Percentiles rank a stretch among this genome's conserved stretches.
Conservation (phyloP, 2,329 filamentous ascomycete genomes). For the Cladophialophora exuberans region DNA sequence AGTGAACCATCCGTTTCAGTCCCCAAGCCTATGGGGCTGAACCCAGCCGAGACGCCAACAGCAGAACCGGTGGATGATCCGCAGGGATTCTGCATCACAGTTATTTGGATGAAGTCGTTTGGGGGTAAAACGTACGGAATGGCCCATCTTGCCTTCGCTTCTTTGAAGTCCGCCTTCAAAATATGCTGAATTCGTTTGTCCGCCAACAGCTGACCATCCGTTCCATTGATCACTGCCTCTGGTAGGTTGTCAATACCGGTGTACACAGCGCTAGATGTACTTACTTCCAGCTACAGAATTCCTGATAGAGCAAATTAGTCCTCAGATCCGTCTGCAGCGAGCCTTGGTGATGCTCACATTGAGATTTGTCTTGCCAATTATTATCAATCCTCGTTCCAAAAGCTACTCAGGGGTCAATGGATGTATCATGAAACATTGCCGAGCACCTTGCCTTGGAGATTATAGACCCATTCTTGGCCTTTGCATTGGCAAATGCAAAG, state of each 20-base stretch:
- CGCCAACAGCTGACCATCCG: conserved; percentile 67
- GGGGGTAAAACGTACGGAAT: not conserved
- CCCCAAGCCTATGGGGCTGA: conserved; percentile 37
- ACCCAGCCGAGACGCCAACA: conserved; percentile 38
- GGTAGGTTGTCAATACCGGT: conserved; percentile 68
- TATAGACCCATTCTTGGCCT: not conserved
- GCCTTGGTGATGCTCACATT: not conserved
- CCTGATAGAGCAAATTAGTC: not conserved
- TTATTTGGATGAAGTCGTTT: not conserved
- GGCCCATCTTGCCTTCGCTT: not conserved
- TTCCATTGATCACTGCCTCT: conserved; percentile 68
- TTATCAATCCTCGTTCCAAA: not conserved
- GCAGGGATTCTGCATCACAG: conserved; percentile 38
- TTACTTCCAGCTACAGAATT: not conserved
- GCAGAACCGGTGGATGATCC: conserved; percentile 41
- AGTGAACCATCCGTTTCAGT: conserved; percentile 40
- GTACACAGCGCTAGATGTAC: not conserved
- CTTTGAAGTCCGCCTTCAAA: not conserved
- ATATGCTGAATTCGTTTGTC: conserved; percentile 67
- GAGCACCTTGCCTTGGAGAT: not conserved
- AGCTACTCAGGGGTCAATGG: not conserved
- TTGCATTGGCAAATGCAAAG: conserved; percentile 26
- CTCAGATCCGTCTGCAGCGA: not conserved
- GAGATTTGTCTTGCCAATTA: not conserved
- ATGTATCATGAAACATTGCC: not conserved